Base-by-base conservation (phyloP, 2,329 filamentous ascomycete genomes). In the Fusarium palustre region DNA sequence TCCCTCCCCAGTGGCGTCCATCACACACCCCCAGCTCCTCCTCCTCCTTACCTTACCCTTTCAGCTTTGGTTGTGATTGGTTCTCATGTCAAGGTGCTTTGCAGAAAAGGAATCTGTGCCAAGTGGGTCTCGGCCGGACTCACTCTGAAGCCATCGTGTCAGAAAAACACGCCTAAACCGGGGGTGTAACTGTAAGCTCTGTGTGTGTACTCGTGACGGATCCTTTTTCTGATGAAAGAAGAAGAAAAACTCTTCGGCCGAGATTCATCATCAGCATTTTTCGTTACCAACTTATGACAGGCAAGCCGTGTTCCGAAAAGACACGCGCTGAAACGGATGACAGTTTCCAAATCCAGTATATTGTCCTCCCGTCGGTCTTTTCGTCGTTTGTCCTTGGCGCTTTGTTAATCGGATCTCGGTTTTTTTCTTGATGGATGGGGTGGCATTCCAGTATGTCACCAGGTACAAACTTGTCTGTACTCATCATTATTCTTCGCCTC, bases 141-240 rank as follows among this genome's bases (percentile, higher is more conserved):
- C 63, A 66, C 43, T 66, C 48, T 66, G 61, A 50, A 66, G 61
- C 63, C 63, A 66, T 66, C 62, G 62, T 66, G 63, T 65, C 62
- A 65, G 62, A 50, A 50, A 59, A 57, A 42, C 52, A 59, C 66
- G 53, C 66, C 60, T 31, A 63, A 66, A 34, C 42, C 30, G 42
- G 47, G 58, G 58, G 55, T 39, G 47, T 43, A 25, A 39, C 36
- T 39, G 33, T 31, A 25, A 31, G 6, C 1, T 36, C n/a, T n/a
- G n/a, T n/a, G 16, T 36, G 4, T 33, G 28, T 46, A 20, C 67
- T 64, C 67, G 66, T 69, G 66, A 69, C 62, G 24, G 43, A 42
- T 34, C 31, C 33, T 24, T 28, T 28, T 9, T 28, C n/a, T 25
- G 24, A 25, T 25, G 24, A 25, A 25, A 4, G 28, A 36, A 43